phyloP scores from a whole-genome alignment of 306 rosid species.

The Pueraria montana region DNA sequence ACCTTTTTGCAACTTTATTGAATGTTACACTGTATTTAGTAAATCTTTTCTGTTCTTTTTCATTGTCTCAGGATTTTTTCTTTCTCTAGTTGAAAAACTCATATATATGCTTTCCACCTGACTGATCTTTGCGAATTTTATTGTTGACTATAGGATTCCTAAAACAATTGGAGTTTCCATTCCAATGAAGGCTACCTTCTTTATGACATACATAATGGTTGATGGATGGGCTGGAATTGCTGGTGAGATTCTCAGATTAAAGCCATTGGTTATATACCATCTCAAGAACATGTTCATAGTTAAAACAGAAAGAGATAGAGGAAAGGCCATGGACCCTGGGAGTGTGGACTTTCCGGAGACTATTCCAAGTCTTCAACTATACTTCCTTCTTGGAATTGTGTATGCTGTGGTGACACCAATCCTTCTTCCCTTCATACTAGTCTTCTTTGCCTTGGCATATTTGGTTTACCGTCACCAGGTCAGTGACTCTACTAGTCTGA shows the following conservation, averaged over 20 bases:
- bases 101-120: not conserved
- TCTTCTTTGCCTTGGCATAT: slow-evolving; percentile 97
- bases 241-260: slow-evolving; percentile 92
- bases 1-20: not conserved
- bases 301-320: slow-evolving; percentile 96
- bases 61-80: not conserved
- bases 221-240: slow-evolving; percentile 99
- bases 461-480: slow-evolving; percentile 99
- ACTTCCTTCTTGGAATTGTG: slow-evolving; percentile 93
- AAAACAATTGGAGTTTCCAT: slow-evolving; percentile 96
- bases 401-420: slow-evolving; percentile 95
- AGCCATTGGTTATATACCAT: slow-evolving; percentile 91
- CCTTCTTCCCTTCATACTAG: slow-evolving; percentile 93
- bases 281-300: slow-evolving; percentile 93
- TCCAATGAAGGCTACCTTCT: slow-evolving; percentile 98
- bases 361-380: slow-evolving; percentile 89
- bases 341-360: slow-evolving; percentile 93
- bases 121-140: slow-evolving; percentile 29
- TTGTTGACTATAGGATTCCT: slow-evolving; percentile 75
- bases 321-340: slow-evolving; percentile 87
- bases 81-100: not conserved
- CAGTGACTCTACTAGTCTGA: slow-evolving; percentile 38
- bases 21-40: not conserved
- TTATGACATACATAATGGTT: slow-evolving; percentile 96
- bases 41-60: not conserved